Conservation (phyloP, 2,329 filamentous ascomycete species). For the Cadophora luteo-olivacea region DNA sequence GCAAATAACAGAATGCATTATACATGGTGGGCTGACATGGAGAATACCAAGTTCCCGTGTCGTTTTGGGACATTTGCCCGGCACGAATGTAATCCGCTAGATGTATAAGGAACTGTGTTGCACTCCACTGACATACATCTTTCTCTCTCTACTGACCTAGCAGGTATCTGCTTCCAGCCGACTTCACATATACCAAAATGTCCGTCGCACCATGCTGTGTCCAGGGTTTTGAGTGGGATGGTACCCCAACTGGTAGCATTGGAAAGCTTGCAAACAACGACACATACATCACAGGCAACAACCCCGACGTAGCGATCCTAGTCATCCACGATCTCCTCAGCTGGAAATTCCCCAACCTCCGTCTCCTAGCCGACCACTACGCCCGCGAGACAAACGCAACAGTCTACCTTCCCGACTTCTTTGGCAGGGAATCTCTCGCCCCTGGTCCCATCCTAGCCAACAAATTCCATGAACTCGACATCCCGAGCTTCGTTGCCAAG, state of each 20-base stretch:
- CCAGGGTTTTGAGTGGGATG: slow-evolving; percentile 51
- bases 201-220: slow-evolving; percentile 43
- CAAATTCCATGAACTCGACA: slow-evolving; percentile 44
- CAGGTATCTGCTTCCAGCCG: background rate
- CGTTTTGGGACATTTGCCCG: no score
- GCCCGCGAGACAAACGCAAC: slow-evolving; percentile 52
- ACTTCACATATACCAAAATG: background rate
- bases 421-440: slow-evolving; percentile 30
- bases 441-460: slow-evolving; percentile 17
- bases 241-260: slow-evolving; percentile 45
- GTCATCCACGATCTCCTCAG: slow-evolving; percentile 50
- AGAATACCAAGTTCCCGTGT: background rate
- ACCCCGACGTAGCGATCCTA: slow-evolving; percentile 46
- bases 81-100: background rate
- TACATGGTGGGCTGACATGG: background rate
- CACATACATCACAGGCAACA: slow-evolving; percentile 48
- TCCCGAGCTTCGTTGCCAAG: slow-evolving; percentile 26
- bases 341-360: slow-evolving; percentile 53
- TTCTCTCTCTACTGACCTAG: background rate
- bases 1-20: background rate
- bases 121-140: background rate
- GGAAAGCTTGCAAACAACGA: slow-evolving; percentile 45
- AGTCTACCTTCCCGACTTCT: slow-evolving; percentile 50
- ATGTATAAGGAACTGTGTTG: background rate
- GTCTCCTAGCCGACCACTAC: slow-evolving; percentile 55